Evolutionary conservation across 1,139 yeast species (phyloP), one percentile per base, ranked within the genome.

Genomic region (Suhomyces anneliseae): DNA sequence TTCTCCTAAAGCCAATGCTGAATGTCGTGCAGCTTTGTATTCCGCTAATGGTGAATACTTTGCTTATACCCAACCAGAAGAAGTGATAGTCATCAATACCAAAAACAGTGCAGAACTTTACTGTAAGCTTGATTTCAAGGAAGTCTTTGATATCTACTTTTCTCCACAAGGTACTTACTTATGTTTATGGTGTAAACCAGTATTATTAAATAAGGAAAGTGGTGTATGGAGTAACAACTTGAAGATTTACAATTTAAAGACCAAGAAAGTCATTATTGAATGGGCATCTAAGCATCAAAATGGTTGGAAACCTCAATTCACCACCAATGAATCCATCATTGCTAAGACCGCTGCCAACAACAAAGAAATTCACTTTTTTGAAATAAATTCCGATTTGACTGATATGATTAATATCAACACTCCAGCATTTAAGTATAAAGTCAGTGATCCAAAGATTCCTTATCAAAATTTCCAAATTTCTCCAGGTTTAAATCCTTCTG

Each of bases 261-360:
- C 66, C 38, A 63, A 80, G 37, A 71, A 77, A 44, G 75, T 83
- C 41, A 70, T 83, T 42, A 82, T 79, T 55, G 81, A 83, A 55
- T 92, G 89, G 78, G 75, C 87, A 46, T 87, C 88, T 54, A 89
- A 87, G 66, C 83, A 84, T 48, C 97, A 93, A 71, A 82, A 82
- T 51, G 95, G 93, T 31, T 92, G 99, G 97, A 84, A 83, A 61
- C 87, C 95, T 33, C 96, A 90, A 69, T 90, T 86, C 65, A 87
- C 95, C 11, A 78, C 78, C 50, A 95, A 90, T 64, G 93, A 90
- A 70, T 75, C 79, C 56, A 73, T 81, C 55, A 77, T 87, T 66
- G 87, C 90, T 41, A 80, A 85, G 60, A 72, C 83, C 57, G 76
- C 79, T 48, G 72, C 77, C 45, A 69, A 70, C 58, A 70, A 70